Base-by-base conservation (phyloP, 148 eudicot species). In the Vaccinium macrocarpon region DNA sequence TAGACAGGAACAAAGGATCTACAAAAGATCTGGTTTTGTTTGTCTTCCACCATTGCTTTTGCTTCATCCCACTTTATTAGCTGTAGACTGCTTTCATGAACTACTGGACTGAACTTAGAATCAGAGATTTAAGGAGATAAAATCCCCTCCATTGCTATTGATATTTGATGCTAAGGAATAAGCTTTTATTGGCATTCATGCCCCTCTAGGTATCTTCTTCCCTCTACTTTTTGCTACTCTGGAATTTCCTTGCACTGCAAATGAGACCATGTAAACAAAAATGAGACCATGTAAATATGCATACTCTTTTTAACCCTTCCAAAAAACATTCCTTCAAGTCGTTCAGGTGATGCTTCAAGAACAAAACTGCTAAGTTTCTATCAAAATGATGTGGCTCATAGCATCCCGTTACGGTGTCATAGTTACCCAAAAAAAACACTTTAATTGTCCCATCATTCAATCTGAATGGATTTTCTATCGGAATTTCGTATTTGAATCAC, bases 1-100 rank as follows among this genome's bases (percentile, higher is more conserved):
- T 71, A 78, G 66, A 71, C 62, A 52, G 84, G 78, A 82, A 82
- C 84, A 82, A 71, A 59, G 78, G 64, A 70, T 71, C 78, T 71
- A 29, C 62, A 82, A 82, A 82, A 82, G 84, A 82, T 82, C 84
- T 70, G 78, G 64, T 71, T 64, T 19, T 79, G 18, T 52, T 71
- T 70, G 84, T 66, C 83, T 81, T 50, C 53, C 21, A 51, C 62
- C 62, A 29, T 71, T 51, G 49, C 12, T 51, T 82, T 82, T 51
- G 62, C 35, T 68, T 70, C 64, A 50, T 62, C 7, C 79, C 79
- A 32, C 79, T 76, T 76, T 57, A 61, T 61, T 21, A 42, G 49
- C 77, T 42, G 4, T 42, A 71, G 75, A 7, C 21, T 15, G 14
- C 68, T 13, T 32, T 32, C 42, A 68, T 51, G 3, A 51, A 18